Evolutionary conservation across 2,329 filamentous ascomycete genomes (phyloP).

Genomic region (Geosmithia morbida): DNA sequence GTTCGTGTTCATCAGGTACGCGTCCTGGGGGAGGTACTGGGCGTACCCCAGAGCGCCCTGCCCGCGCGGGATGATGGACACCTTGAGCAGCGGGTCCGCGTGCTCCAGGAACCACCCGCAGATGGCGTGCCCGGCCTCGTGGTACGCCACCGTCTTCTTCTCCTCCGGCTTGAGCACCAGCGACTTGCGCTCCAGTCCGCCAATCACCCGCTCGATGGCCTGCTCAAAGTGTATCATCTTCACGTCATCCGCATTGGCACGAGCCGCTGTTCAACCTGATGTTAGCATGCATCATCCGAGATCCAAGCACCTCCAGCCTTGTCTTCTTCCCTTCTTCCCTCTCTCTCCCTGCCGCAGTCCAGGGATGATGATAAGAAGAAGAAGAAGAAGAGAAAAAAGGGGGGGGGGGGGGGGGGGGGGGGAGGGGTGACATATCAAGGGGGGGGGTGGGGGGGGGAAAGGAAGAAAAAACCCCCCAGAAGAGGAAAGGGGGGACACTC

Average conservation of each 20-base stretch:
- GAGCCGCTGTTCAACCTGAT: conserved; percentile 49
- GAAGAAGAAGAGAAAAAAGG: conserved; percentile 1
- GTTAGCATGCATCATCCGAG: conserved; percentile 4
- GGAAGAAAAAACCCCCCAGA: no score
- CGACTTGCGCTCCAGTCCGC: conserved; percentile 93
- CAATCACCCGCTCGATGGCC: conserved; percentile 93
- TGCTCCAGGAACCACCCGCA: conserved; percentile 96
- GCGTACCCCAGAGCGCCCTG: conserved; percentile 90
- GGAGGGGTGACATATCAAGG: neutral
- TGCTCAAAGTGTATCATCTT: conserved; percentile 89
- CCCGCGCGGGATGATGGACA: conserved; percentile 94
- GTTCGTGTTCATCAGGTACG: conserved; percentile 88
- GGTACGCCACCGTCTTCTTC: conserved; percentile 93
- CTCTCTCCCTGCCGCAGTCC: no score
- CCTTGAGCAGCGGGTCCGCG: conserved; percentile 94
- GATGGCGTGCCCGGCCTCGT: conserved; percentile 95
- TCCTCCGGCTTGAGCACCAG: conserved; percentile 85
- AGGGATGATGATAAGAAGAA: no score
- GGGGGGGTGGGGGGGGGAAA: no score
- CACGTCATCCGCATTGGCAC: conserved; percentile 66
- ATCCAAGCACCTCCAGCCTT: no score
- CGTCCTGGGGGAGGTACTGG: conserved; percentile 89
- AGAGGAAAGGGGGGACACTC: conserved; percentile 23
- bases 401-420: neutral
- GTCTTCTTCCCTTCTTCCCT: no score